Evolutionary conservation across 768 basidiomycete species (phyloP).

Genomic region (Suillus tomentosus): DNA sequence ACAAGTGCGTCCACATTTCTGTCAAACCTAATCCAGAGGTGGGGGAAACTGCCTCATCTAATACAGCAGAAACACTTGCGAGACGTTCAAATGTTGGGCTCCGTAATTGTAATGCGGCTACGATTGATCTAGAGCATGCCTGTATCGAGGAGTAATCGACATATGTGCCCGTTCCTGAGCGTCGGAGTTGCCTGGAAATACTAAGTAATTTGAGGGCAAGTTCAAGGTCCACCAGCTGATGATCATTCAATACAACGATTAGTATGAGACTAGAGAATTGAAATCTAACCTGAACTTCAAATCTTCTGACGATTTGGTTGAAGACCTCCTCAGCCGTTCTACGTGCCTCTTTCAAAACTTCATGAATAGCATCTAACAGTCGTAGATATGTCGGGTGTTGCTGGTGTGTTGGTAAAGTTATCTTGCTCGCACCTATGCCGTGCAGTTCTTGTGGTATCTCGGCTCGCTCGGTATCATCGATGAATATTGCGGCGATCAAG

Average conservation of each 20-base stretch:
- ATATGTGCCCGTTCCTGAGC: constrained; percentile 35
- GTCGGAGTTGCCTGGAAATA: constrained; percentile 46
- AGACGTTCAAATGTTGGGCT: constrained; percentile 39
- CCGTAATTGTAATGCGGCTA: constrained; percentile 39
- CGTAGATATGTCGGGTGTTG: constrained; percentile 5
- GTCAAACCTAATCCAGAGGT: constrained; percentile 73
- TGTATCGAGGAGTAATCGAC: constrained; percentile 72
- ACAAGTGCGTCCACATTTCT: constrained; percentile 67
- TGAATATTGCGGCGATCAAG: constrained; percentile 42
- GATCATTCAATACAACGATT: background rate
- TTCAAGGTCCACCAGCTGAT: constrained; percentile 32
- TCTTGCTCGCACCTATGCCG: constrained; percentile 4
- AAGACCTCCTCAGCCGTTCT: constrained; percentile 21
- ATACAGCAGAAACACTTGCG: constrained; percentile 31
- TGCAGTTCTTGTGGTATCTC: background rate
- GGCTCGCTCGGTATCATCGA: constrained; percentile 34
- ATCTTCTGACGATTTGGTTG: constrained; percentile 18
- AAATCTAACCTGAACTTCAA: constrained; percentile 30
- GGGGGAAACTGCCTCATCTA: constrained; percentile 55
- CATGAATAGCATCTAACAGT: constrained; percentile 25
- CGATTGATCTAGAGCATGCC: constrained; percentile 57
- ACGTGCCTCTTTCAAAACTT: constrained; percentile 24
- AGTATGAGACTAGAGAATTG: background rate
- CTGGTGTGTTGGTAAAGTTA: constrained; percentile 2
- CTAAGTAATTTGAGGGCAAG: constrained; percentile 40